Evolutionary conservation across 2,329 filamentous ascomycete species (phyloP), one percentile per base, ranked within the genome.

Genomic region (Allantophomopsis cytisporea): DNA sequence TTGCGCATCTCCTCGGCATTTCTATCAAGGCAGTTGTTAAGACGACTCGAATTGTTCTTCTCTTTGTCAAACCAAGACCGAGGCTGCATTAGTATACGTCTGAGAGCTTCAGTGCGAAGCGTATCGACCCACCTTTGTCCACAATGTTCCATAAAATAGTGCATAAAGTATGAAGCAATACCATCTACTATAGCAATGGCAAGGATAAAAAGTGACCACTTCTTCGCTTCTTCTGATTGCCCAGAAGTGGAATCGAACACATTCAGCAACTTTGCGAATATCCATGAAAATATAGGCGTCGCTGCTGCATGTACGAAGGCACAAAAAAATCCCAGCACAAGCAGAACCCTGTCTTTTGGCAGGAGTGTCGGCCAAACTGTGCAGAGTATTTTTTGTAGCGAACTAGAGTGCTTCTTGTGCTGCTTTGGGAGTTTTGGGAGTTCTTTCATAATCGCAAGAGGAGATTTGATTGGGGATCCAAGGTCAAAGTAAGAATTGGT

Each of bases 1-100:
- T 84, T 87, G 7, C 83, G 73, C 73, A 91, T 88, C 54, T 94
- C 86, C 54, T 96, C 87, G 0, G 81, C 83, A 50, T 85, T 83
- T 13, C 81, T 73, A 50, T 94, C 85, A 0, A 96, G 68, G 35
- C 72, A 80, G 43, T 84, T 77, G 1, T 69, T 76, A 33, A 96
- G 66, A 2, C 68, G 66, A 1, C 67, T 64, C 0, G 80, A 63
- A 0, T 70, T 73, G 55, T 91, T 83, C 28, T 67, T 65, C 2
- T 80, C 66, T 37, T 69, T 63, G 45, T 86, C 79, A 49, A 94
- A 94, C 80, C 87, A 96, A 4, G 70, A 60, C 44, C 72, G 77
- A 1, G 84, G 81, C 52, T 95, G 89, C 31, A 71, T 66, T 1
- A 96, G 64, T 13, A 94, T 76, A 2, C 72, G 69, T 37, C 66